Conservation (phyloP, 176 grass and related monocot species). For the Triticum timopheevii region DNA sequence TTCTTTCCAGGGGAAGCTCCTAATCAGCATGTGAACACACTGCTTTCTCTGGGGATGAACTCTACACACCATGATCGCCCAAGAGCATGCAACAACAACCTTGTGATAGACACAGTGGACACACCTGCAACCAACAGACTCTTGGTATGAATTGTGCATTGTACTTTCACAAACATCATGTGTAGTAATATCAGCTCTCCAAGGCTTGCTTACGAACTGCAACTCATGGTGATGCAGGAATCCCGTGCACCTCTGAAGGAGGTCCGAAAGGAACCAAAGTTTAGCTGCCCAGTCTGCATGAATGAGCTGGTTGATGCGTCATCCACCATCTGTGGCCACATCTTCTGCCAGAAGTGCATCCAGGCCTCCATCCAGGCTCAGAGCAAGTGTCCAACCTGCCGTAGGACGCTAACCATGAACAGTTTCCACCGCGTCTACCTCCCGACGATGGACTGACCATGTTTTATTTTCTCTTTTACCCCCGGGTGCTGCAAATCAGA, state of each 20-base stretch:
- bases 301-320: slow-evolving; percentile 50
- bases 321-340: slow-evolving; percentile 85
- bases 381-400: slow-evolving; percentile 88
- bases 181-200: neutral
- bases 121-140: neutral
- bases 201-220: slow-evolving; percentile 10
- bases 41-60: slow-evolving; percentile 45
- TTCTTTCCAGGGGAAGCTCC: slow-evolving; percentile 43
- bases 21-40: slow-evolving; percentile 47
- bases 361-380: slow-evolving; percentile 49
- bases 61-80: neutral
- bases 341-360: slow-evolving; percentile 87
- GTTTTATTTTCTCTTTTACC: too few relatives aligned
- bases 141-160: neutral
- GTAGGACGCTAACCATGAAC: slow-evolving; percentile 46
- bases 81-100: neutral
- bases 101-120: slow-evolving; percentile 22
- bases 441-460: slow-evolving; percentile 49
- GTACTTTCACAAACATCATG: neutral
- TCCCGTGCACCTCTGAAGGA: slow-evolving; percentile 37
- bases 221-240: slow-evolving; percentile 2
- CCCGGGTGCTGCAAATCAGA: too few relatives aligned
- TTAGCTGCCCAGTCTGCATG: slow-evolving; percentile 85
- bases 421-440: slow-evolving; percentile 80
- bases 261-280: slow-evolving; percentile 49